Evolutionary conservation across 208 protist genomes (phyloP), one percentile per base, ranked within the genome.

Genomic region (Leishmania guyanensis): DNA sequence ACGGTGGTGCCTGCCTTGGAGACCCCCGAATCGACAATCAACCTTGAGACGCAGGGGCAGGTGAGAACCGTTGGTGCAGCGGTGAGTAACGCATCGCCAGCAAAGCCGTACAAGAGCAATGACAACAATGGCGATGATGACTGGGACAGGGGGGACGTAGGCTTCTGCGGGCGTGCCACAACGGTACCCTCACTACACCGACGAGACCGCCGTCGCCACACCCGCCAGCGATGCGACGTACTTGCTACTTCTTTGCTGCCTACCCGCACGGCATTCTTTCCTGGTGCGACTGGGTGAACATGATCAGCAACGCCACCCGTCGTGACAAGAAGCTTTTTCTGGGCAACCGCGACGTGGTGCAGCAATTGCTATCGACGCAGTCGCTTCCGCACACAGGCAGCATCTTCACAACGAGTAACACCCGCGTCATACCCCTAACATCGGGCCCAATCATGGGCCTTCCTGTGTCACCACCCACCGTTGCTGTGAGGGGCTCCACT

Each of bases 221-320:
- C 33, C 77, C 70, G 46, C 81, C 85, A 5, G 64, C 77, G n/a
- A 81, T 86, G 77, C 66, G 77, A 43, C 79, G 86, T 12, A 65
- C 83, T 46, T 71, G 71, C 53, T 94, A 92, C 86, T 84, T 94
- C 72, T 86, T 94, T 58, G 91, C 84, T 14, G 77, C 87, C 10
- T 86, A 92, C 82, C 91, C 91, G 62, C 91, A 94, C 82, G 84
- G 84, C 64, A 86, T 94, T 20, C 74, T 94, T 3, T 89, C 91
- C 56, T 84, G 87, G 77, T 87, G 91, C 62, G 60, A 78, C 65
- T 77, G 87, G 20, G 78, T 92, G 17, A 82, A 75, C 46, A 16
- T 91, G 29, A 69, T 87, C 79, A 82, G 71, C 86, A 85, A 90
- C 76, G 72, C 86, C n/a, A 82, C 76, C 5, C 53, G 69, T 54